A percentile compares a stretch with the other conserved stretches of the same genome.
These are phyloP conservation scores for Lentinula lateritia DNA, from an alignment of 768 basidiomycete genomes.

Conservation along the genomic window DNA sequence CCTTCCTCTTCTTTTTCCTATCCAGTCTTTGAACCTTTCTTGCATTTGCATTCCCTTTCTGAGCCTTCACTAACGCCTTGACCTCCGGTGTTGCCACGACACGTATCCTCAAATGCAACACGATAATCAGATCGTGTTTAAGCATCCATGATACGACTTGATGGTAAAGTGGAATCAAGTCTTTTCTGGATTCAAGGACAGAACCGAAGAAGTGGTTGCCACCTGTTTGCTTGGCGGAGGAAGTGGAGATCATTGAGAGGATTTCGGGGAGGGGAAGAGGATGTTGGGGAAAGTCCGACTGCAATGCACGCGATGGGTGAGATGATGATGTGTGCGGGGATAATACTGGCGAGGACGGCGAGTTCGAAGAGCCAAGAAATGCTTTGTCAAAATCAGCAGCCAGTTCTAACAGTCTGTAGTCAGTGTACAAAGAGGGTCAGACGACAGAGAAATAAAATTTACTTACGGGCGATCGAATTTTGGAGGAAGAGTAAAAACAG, in stretches of 20 bases:
- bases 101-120: slow-evolving; percentile 81
- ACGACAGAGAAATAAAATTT: slow-evolving; percentile 10
- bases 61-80: slow-evolving; percentile 61
- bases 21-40: too few species aligned
- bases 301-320: not conserved
- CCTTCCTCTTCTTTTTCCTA: not conserved
- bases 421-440: not conserved
- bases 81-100: slow-evolving; percentile 74
- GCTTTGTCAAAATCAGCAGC: slow-evolving; percentile 52
- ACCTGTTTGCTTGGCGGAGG: slow-evolving; percentile 54
- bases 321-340: not conserved
- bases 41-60: slow-evolving; percentile 23
- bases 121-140: slow-evolving; percentile 77
- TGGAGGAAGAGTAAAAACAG: slow-evolving; percentile 71
- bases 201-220: slow-evolving; percentile 73
- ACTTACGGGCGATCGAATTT: slow-evolving; percentile 59
- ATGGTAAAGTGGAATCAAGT: slow-evolving; percentile 63
- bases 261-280: not conserved
- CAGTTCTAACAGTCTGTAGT: slow-evolving; percentile 44
- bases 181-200: slow-evolving; percentile 58
- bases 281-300: not conserved
- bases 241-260: slow-evolving; percentile 53
- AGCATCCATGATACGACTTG: slow-evolving; percentile 91
- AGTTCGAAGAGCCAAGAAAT: slow-evolving; percentile 32
- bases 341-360: not conserved